Conservation (phyloP, 2,329 filamentous ascomycete genomes). For the Colletotrichum sidae region DNA sequence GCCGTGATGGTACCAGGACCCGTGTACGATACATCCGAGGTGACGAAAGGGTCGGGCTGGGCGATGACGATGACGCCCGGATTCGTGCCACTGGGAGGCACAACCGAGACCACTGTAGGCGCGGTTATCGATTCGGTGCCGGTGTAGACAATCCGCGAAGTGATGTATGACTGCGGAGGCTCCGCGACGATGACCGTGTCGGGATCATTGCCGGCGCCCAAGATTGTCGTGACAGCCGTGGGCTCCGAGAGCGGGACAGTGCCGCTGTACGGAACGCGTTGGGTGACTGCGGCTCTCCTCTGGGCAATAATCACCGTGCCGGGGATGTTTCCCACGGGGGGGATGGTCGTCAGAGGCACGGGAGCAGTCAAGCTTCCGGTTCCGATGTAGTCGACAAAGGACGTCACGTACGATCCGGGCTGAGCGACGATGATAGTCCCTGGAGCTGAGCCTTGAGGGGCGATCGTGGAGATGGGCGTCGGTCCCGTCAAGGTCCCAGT, state of each 20-base stretch:
- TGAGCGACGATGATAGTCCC: slow-evolving; percentile 26
- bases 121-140: slow-evolving; percentile 2
- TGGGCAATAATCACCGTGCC: neutral
- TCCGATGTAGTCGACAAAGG: slow-evolving; percentile 3
- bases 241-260: neutral
- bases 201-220: neutral
- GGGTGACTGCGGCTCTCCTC: neutral
- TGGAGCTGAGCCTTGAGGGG: slow-evolving; percentile 17
- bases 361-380: neutral
- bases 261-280: neutral
- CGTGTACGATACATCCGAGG: slow-evolving; percentile 3
- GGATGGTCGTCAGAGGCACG: neutral
- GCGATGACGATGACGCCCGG: neutral
- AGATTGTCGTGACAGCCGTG: neutral
- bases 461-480: slow-evolving; percentile 22
- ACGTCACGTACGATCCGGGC: neutral
- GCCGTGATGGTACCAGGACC: neutral
- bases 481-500: neutral
- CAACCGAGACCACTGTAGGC: slow-evolving; percentile 10
- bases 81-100: neutral
- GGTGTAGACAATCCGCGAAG: slow-evolving; percentile 1
- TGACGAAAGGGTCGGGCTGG: slow-evolving; percentile 1
- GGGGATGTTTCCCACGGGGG: neutral
- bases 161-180: neutral
- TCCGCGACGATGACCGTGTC: neutral